phyloP scores from a whole-genome alignment of 495 filamentous ascomycete species.

The Tuber magnatum region DNA sequence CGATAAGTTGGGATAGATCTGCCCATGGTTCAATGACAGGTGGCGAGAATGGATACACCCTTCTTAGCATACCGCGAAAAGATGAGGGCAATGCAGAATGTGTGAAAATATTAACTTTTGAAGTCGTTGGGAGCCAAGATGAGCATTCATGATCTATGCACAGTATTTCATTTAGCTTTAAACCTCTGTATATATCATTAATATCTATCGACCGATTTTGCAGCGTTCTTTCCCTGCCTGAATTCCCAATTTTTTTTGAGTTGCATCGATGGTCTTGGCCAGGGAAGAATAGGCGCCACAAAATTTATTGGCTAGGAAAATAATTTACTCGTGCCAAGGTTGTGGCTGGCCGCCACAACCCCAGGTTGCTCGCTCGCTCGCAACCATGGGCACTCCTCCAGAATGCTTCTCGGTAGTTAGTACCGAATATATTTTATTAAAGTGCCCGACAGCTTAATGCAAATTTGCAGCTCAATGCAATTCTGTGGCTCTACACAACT shows the following conservation, averaged over 20 bases:
- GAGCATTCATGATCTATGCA: constrained; percentile 30
- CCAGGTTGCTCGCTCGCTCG: no score
- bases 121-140: constrained; percentile 34
- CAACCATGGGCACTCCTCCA: no score
- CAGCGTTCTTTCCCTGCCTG: neutral
- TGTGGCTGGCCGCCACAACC: no score
- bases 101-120: constrained; percentile 20
- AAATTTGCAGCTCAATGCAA: no score
- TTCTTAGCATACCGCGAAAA: constrained; percentile 22
- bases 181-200: neutral
- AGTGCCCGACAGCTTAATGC: no score
- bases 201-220: neutral
- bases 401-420: no score
- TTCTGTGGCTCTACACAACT: no score
- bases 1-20: constrained; percentile 26
- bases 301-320: neutral
- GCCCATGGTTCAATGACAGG: constrained; percentile 28
- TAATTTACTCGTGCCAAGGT: neutral
- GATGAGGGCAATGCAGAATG: constrained; percentile 6
- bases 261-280: neutral
- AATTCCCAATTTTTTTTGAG: neutral
- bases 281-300: neutral
- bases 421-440: no score
- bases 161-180: neutral
- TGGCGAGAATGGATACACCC: constrained; percentile 38